Evolutionary conservation across 164 flowering plant genomes (phyloP), one percentile per base, ranked within the genome.

Genomic region (Stephania cephalantha): DNA sequence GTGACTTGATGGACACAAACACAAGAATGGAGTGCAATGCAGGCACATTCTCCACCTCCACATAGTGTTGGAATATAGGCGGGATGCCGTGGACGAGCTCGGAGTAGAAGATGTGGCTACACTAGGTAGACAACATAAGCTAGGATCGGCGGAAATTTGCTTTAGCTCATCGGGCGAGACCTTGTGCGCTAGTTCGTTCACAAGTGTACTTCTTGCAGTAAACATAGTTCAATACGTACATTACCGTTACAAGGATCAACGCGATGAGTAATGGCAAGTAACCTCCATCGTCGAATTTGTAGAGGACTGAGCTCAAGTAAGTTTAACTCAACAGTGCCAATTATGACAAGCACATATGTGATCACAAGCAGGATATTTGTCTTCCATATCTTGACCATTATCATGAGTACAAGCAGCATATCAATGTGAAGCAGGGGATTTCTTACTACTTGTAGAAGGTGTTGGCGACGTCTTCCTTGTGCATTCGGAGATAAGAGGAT

Each of bases 301-400:
- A 75, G 75, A 82, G 77, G 67, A 77, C 80, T 15, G 84, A 77
- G 29, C 77, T 80, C 50, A 80, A 65, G 69, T n/a, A 82, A 20
- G 70, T n/a, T 4, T 6, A 75, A 65, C 42, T 82, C 85, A 10
- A 87, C 84, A 0, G 84, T 22, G 22, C 87, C 84, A 31, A 93
- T 83, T 65, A n/a, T n/a, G n/a, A 85, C n/a, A 0, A 87, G 45
- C 11, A 89, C 74, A 30, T 82, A 93, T 3, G 53, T 2, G 12
- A 88, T 78, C 0, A 90, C 74, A 0, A 86, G 70, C 9, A 82
- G n/a, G 25, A 92, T 85, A 73, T 87, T 78, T 7, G 87, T 86
- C 71, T 94, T 91, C 97, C 98, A 91, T 78, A 94, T 90, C 88
- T 90, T 79, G 4, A 90, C 69, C 98, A 92, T 94, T 71, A n/a